Base-by-base conservation (phyloP, 2,329 filamentous ascomycete genomes). In the Blastomyces gilchristii region DNA sequence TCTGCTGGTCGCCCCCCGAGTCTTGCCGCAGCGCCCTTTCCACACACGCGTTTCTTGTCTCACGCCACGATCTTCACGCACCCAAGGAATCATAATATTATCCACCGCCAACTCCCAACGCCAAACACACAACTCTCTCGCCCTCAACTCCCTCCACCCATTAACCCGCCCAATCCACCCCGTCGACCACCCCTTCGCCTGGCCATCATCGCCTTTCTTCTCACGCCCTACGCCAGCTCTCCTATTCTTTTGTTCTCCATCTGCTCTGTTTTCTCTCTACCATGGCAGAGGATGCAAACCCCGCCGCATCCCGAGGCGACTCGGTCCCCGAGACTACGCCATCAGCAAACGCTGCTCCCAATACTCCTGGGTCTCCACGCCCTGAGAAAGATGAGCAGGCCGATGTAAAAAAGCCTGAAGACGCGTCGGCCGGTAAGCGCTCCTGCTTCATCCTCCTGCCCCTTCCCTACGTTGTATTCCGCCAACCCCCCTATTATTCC, bases 201-300 rank as follows among this genome's bases (percentile, higher is more conserved):
- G 22, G 6, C 41, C 25, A 52, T 47, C 41, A 52, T 28, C 52
- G 22, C 50, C 18, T 25, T 8, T 39, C 50, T 62, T 37, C 14
- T 37, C 22, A 14, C 31, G 16, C 45, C 47, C 34, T 12, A 28
- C 47, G 47, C 60, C 41, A 8, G 45, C 39, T 49, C 28, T 28
- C 43, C 43, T 18, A 18, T n/a, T n/a, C 43, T 2, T 47, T 56
- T 56, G 53, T 22, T 31, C 22, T n/a, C 22, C 41, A 34, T 9
- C 9, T 39, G 14, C 28, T 25, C 31, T 34, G 22, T 43, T 52
- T 52, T 16, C 43, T 37, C 8, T 3, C 58, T 34, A 52, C 67
- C 66, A 78, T 78, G 72, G 72, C 76, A 65, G 76, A 78, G 63
- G 72, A 74, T 63, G 72, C 72, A 59, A 70, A 72, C 67, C 69